Base-by-base conservation (phyloP, 768 basidiomycete species). In the Kwoniella europaea region DNA sequence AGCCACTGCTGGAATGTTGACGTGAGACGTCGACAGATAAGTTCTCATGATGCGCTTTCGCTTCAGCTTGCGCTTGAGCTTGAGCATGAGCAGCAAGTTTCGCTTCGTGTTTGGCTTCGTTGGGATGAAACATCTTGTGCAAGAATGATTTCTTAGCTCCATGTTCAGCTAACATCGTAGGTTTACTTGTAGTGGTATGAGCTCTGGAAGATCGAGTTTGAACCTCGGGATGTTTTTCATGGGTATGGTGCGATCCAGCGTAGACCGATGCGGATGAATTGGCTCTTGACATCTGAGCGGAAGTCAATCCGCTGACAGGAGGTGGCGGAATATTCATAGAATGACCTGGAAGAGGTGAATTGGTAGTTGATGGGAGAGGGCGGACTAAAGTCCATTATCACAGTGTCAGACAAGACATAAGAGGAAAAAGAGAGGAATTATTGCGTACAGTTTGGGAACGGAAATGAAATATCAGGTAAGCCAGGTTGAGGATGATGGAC, bases 61-160 rank as follows among this genome's bases (percentile, higher is more conserved):
- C 59, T 60, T 54, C 42, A 18, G 61, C 68, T 24, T 29, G 46
- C 15, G 59, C 58, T 56, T 68, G 67, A 29, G 58, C 67, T 27
- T 68, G 67, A 35, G 67, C 58, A 50, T 56, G 54, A 58, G 65
- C 52, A 18, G 67, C 67, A 20, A 68, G 52, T n/a, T 65, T 67
- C 10, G 71, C 68, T 12, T 73, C 66, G 50, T 74, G 67, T 55
- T 77, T 77, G 12, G 43, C 50, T 13, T 74, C 74, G 27, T 72
- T 69, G n/a, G 66, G 57, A 61, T 83, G 82, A 68, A 83, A 79
- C 80, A 83, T 83, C 61, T 78, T 79, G 59, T 82, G 80, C 46
- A 84, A 79, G 72, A 84, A 81, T 10, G 70, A 72, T 71, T 82
- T 82, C 78, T 82, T 82, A 59, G 76, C 77, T 15, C 76, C 80